phyloP scores from a whole-genome alignment of 495 filamentous ascomycete species.

The Talaromyces trachyspermus region DNA sequence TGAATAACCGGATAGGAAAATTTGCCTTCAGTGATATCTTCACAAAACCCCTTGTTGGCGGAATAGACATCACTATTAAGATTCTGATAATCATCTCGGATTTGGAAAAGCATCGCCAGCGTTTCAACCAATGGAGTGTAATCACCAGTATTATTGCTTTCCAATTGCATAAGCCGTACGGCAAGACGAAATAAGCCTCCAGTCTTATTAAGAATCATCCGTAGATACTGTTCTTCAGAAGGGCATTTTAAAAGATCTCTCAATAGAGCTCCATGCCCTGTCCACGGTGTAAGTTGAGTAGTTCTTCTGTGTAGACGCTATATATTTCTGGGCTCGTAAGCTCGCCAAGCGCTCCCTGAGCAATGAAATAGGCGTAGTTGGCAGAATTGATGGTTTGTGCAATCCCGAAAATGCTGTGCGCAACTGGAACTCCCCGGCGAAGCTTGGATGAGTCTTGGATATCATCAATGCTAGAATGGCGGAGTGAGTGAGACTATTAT shows the following conservation, averaged over 20 bases:
- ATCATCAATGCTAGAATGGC: conserved; percentile 19
- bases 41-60: conserved; percentile 74
- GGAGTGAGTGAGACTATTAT: neutral
- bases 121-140: conserved; percentile 16
- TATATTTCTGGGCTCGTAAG: conserved; percentile 23
- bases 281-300: conserved; percentile 23
- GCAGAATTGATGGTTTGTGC: conserved; percentile 95
- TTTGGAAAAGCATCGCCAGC: conserved; percentile 76
- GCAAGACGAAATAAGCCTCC: conserved; percentile 23
- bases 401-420: conserved; percentile 88
- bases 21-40: conserved; percentile 86
- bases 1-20: conserved; percentile 92
- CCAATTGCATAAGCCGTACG: conserved; percentile 16
- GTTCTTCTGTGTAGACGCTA: conserved; percentile 17
- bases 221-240: conserved; percentile 19
- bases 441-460: conserved; percentile 65
- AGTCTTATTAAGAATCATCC: conserved; percentile 26
- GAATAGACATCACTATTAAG: conserved; percentile 54
- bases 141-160: conserved; percentile 7
- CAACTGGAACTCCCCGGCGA: conserved; percentile 82
- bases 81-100: conserved; percentile 81
- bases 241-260: conserved; percentile 15
- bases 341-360: conserved; percentile 51
- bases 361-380: conserved; percentile 93
- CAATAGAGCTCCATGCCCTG: conserved; percentile 27